Base-by-base conservation (phyloP, 495 filamentous ascomycete genomes). In the Pyronema domesticum region DNA sequence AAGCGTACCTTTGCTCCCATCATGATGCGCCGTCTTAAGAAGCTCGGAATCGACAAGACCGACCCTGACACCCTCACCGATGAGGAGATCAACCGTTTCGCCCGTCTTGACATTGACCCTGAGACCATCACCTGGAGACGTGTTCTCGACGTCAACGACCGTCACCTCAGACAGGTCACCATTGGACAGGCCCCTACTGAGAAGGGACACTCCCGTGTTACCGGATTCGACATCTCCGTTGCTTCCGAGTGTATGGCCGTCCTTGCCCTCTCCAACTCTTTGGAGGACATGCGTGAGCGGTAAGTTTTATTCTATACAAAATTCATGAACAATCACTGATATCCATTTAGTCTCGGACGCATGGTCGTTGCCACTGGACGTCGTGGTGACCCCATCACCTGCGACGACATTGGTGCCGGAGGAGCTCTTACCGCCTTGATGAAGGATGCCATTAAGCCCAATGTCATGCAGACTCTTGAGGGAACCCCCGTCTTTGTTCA, bases 171-270 rank as follows among this genome's bases (percentile, higher is more conserved):
- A 58, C 82, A 83, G 51, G 78, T 98, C 64, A 88, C 83, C 3
- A 76, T 96, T 49, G 91, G 91, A 33, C 80, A 80, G 57, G 91
- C 88, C 0, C 73, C 83, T 7, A 91, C 91, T 0, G 91, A 98
- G 72, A 94, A 89, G 68, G 88, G 87, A 17, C 73, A 82, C 55
- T 80, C 75, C 7, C 78, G 91, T 48, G 76, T 86, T 58, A 95
- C 91, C 7, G 85, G 85, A 42, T 98, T 98, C 66, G 91, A 98
- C 62, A 96, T 98, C 55, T 94, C 89, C 6, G 91, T 98, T 15
- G 91, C 91, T 17, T 91, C 84, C 68, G 91, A 98, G 66, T 94
- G 86, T 72, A 98, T 98, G 91, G 91, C 89, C 46, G 94, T 98
- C 57, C 78, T 98, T 45, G 91, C 91, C 11, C 76, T 98, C 57